Conservation (phyloP, 495 filamentous ascomycete species). For the Neurospora sublineolata region DNA sequence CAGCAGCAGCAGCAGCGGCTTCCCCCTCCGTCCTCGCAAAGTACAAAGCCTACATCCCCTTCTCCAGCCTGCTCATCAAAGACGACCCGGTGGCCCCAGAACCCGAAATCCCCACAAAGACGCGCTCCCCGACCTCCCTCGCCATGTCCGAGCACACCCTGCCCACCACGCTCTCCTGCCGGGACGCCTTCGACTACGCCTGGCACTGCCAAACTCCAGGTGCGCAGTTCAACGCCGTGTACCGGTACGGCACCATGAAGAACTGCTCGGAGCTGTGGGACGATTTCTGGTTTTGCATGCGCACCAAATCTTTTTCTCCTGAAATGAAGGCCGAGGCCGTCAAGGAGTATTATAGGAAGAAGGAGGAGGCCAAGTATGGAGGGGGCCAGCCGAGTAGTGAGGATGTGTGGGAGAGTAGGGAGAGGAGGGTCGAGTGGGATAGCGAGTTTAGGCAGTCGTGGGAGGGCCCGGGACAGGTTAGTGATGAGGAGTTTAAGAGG, state of each 20-base stretch:
- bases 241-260: conserved; percentile 67
- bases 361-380: conserved; percentile 64
- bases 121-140: conserved; percentile 14
- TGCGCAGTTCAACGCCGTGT: conserved; percentile 68
- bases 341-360: conserved; percentile 51
- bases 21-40: conserved; percentile 8
- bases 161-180: conserved; percentile 75
- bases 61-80: conserved; percentile 4
- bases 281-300: conserved; percentile 95
- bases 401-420: conserved; percentile 77
- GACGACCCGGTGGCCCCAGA: conserved; percentile 7
- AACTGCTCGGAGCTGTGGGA: conserved; percentile 72
- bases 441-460: conserved; percentile 34
- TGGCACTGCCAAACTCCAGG: conserved; percentile 93
- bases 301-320: conserved; percentile 44
- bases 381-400: conserved; percentile 61
- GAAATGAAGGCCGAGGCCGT: conserved; percentile 47
- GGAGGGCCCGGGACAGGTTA: conserved; percentile 33
- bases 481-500: conserved; percentile 48
- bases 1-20: not conserved
- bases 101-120: conserved; percentile 1
- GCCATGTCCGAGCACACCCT: conserved; percentile 50
- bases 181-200: conserved; percentile 78
- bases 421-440: conserved; percentile 32
- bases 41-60: not conserved